These are phyloP conservation scores for Aureobasidium uvarum DNA, from an alignment of 2,329 filamentous ascomycete species.

Conservation along the genomic window DNA sequence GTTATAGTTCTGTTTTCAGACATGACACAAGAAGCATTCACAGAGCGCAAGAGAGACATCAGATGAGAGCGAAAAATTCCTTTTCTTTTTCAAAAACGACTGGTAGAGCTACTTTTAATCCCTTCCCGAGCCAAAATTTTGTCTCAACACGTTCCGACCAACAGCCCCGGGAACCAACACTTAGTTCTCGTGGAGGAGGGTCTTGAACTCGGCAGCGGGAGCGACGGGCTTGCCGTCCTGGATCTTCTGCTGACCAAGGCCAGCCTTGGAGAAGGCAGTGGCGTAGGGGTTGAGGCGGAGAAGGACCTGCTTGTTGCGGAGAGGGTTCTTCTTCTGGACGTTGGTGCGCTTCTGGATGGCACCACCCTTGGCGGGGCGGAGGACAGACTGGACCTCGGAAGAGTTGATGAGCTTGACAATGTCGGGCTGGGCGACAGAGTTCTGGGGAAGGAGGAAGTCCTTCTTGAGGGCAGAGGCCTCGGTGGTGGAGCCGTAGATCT, in stretches of 20 bases:
- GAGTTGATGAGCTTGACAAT: constrained; percentile 98
- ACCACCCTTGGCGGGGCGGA: constrained; percentile 86
- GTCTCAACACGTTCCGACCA: constrained; percentile 9
- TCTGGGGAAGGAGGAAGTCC: constrained; percentile 95
- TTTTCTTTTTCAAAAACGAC: constrained; percentile 19
- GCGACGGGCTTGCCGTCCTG: constrained; percentile 61
- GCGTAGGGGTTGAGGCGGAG: constrained; percentile 99
- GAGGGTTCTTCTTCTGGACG: constrained; percentile 99
- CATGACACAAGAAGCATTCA: neutral
- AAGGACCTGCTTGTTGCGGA: constrained; percentile 97
- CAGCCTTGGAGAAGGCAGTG: constrained; percentile 80
- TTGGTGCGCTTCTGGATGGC: constrained; percentile 82
- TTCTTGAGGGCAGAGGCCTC: constrained; percentile 91
- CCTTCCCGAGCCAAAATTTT: constrained; percentile 19
- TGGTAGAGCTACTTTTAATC: constrained; percentile 24
- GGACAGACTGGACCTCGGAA: constrained; percentile 94
- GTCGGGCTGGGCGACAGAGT: constrained; percentile 91
- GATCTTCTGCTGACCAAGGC: constrained; percentile 70
- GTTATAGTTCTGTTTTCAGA: no score
- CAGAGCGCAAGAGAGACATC: neutral
- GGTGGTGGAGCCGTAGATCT: constrained; percentile 93
- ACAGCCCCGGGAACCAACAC: constrained; percentile 13
- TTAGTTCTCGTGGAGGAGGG: constrained; percentile 51
- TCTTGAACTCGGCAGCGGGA: constrained; percentile 53
- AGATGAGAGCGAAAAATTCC: constrained; percentile 11